phyloP scores from a whole-genome alignment of 2,329 filamentous ascomycete genomes.

The Fusarium caatingaense region DNA sequence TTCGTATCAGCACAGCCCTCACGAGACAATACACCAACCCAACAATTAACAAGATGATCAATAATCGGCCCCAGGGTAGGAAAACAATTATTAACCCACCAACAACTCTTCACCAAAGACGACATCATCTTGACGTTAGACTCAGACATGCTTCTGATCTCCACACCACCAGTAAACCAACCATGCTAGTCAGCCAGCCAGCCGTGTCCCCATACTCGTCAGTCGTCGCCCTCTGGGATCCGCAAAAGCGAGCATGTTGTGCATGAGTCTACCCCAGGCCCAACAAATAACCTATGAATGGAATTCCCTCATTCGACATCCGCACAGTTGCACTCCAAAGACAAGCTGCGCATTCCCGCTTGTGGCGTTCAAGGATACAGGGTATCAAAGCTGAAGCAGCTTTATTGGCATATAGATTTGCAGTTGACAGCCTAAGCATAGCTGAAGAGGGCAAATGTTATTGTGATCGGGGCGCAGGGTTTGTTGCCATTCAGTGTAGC shows the following conservation, averaged over 20 bases:
- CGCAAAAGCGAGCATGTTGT: conserved; percentile 42
- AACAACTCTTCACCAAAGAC: conserved; percentile 3
- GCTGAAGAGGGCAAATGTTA: not conserved
- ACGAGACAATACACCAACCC: conserved; percentile 21
- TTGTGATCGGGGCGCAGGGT: not conserved
- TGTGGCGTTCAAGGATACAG: conserved; percentile 15
- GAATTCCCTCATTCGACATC: conserved; percentile 5
- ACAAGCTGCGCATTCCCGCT: conserved; percentile 19
- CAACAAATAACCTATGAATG: conserved; percentile 31
- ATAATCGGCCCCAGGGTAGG: conserved; percentile 30
- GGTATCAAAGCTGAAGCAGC: not conserved
- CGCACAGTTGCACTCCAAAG: not conserved
- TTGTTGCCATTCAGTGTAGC: not conserved
- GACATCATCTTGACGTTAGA: conserved; percentile 38
- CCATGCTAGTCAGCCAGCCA: conserved; percentile 3
- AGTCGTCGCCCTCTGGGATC: conserved; percentile 21
- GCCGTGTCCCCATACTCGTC: conserved; percentile 6
- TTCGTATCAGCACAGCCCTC: conserved; percentile 27
- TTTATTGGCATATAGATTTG: not conserved
- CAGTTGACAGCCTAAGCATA: not conserved
- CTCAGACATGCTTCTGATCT: conserved; percentile 26
- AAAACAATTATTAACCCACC: not conserved
- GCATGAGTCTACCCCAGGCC: conserved; percentile 34
- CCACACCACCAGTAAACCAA: conserved; percentile 33
- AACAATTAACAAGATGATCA: conserved; percentile 5